Base-by-base conservation (phyloP, 495 filamentous ascomycete species). In the Podospora pseudocomata region DNA sequence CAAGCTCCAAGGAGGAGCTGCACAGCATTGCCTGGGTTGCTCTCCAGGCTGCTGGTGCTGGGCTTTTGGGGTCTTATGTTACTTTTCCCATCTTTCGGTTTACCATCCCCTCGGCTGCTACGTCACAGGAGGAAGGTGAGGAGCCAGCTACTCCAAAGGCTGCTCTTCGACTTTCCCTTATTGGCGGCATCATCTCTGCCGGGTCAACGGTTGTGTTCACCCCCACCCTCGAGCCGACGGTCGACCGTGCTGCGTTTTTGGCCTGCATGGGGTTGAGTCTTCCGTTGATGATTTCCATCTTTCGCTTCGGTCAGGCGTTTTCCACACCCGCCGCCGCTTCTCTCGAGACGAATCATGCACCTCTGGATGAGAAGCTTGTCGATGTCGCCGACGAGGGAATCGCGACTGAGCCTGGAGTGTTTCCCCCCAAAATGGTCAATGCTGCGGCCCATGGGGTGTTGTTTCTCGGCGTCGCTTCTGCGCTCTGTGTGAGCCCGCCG, bases 261-360 rank as follows among this genome's bases (percentile, higher is more conserved):
- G 62, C 63, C 1, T 71, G 72, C 44, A 57, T 71, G 67, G 32
- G 28, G 16, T 7, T 74, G 30, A 70, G 72, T 62, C 64, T 65
- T 18, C 65, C 69, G 1, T 55, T 74, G 30, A 64, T 71, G 39
- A 63, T 71, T 4, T 59, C 64, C 39, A 44, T 71, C 32, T n/a
- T 27, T 7, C 61, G 32, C n/a, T 49, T 20, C 30, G 32, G 61
- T 13, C 30, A 26, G 23, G 26, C 59, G 6, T 0, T 61, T 34
- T 27, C 27, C 18, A 2, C 26, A 13, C 59, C 59, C 26, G 23
- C 59, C 7, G 26, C 23, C 23, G 23, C 23, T 23, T 23, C 23
- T 23, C 23, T 18, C 26, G 32, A 16, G 39, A 11, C 2, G 15
- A 13, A 5, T 13, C 39, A 23, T 23, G 23, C 39, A 13, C 2